Percentiles rank a stretch among this genome's conserved stretches.
Conservation (phyloP, 2,329 filamentous ascomycete genomes). For the Talaromyces rugulosus region DNA sequence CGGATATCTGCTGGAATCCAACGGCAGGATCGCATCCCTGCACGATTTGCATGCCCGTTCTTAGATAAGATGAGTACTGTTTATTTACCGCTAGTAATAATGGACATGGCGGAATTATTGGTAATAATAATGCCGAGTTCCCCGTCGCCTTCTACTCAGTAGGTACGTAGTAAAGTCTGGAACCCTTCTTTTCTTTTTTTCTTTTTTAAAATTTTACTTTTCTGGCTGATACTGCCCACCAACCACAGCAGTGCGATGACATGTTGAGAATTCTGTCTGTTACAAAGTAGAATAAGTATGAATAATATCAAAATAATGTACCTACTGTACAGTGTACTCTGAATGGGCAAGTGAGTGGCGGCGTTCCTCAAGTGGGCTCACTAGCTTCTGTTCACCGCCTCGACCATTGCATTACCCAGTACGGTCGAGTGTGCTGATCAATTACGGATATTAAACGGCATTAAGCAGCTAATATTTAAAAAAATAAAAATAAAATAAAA, state of each 20-base stretch:
- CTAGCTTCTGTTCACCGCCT: neutral
- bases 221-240: no score
- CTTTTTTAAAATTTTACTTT: neutral
- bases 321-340: no score
- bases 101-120: neutral
- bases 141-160: neutral
- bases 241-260: neutral
- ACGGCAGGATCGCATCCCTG: neutral
- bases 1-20: neutral
- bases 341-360: neutral
- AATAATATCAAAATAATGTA: no score
- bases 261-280: neutral
- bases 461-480: neutral
- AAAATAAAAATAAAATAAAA: neutral
- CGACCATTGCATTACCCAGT: neutral
- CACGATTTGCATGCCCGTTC: neutral
- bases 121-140: neutral
- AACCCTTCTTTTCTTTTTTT: neutral
- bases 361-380: neutral
- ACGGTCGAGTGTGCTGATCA: neutral
- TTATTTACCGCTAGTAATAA: neutral
- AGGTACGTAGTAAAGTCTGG: no score
- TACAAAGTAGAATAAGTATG: neutral
- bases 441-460: neutral
- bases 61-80: neutral